Conservation (phyloP, 495 filamentous ascomycete species). For the Talaromyces borbonicus region DNA sequence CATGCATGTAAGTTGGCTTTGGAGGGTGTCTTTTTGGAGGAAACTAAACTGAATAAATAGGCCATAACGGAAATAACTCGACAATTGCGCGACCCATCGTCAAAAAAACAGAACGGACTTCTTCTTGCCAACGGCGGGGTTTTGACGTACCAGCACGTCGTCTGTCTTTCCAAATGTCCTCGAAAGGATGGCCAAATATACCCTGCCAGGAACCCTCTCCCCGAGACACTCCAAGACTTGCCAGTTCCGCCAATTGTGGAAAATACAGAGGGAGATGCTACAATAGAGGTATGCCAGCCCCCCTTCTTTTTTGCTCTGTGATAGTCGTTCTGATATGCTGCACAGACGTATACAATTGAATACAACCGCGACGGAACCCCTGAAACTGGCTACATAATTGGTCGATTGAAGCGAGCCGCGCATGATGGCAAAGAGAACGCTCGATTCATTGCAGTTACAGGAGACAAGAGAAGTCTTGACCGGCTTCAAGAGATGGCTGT, state of each 20-base stretch:
- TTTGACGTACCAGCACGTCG: slow-evolving; percentile 42
- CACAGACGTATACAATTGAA: slow-evolving; percentile 46
- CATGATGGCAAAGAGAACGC: slow-evolving; percentile 15
- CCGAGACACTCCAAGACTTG: slow-evolving; percentile 15
- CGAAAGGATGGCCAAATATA: slow-evolving; percentile 25
- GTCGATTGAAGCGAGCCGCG: slow-evolving; percentile 22
- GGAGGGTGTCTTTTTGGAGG: not conserved
- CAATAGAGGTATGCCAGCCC: slow-evolving; percentile 35
- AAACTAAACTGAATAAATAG: slow-evolving; percentile 12
- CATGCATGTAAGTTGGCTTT: slow-evolving; percentile 37
- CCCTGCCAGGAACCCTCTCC: slow-evolving; percentile 28
- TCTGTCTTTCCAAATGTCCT: slow-evolving; percentile 36
- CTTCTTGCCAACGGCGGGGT: slow-evolving; percentile 48
- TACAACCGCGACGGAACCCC: slow-evolving; percentile 38
- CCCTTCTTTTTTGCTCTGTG: not conserved
- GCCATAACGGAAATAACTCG: slow-evolving; percentile 40
- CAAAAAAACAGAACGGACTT: slow-evolving; percentile 28
- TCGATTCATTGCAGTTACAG: slow-evolving; percentile 43
- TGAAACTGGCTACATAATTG: slow-evolving; percentile 33
- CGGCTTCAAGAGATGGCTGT: slow-evolving; percentile 7
- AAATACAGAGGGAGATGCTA: slow-evolving; percentile 31
- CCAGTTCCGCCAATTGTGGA: slow-evolving; percentile 22
- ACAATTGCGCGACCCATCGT: slow-evolving; percentile 25
- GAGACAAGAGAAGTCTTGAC: slow-evolving; percentile 28
- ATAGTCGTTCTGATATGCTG: not conserved